A percentile compares a stretch with the other conserved stretches of the same genome.
Conservation (phyloP, 164 flowering plant genomes). For the Vitis amurensis region DNA sequence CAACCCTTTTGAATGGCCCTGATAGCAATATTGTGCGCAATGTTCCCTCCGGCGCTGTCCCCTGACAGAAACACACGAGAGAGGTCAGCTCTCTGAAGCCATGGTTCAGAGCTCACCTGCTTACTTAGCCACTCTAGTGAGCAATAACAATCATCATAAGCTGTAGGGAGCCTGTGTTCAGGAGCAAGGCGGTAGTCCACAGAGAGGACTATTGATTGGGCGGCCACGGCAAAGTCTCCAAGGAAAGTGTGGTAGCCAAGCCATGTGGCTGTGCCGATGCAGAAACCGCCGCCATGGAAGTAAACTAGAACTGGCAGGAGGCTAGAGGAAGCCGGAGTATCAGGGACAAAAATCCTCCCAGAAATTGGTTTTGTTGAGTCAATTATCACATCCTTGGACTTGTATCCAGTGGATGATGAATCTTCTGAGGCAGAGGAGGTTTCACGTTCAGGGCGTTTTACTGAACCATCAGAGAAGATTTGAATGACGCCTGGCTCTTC, state of each 20-base stretch:
- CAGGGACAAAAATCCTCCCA: conserved; percentile 63
- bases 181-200: conserved; percentile 86
- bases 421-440: conserved; percentile 34
- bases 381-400: conserved; percentile 62
- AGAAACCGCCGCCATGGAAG: conserved; percentile 93
- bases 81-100: conserved; percentile 58
- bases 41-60: conserved; percentile 89
- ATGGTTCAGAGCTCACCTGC: conserved; percentile 34
- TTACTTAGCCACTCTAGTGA: conserved; percentile 58
- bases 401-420: conserved; percentile 32
- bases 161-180: conserved; percentile 64
- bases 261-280: conserved; percentile 90
- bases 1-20: conserved; percentile 9
- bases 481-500: conserved; percentile 61
- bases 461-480: conserved; percentile 70
- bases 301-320: conserved; percentile 60
- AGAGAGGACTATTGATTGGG: conserved; percentile 54
- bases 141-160: conserved; percentile 63
- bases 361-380: conserved; percentile 54
- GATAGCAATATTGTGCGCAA: conserved; percentile 61
- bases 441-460: conserved; percentile 55
- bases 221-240: conserved; percentile 44
- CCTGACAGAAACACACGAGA: conserved; percentile 74
- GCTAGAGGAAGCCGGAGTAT: background rate
- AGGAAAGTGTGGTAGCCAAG: conserved; percentile 71